Base-by-base conservation (phyloP, 768 basidiomycete species). In the Hypholoma fasciculare region DNA sequence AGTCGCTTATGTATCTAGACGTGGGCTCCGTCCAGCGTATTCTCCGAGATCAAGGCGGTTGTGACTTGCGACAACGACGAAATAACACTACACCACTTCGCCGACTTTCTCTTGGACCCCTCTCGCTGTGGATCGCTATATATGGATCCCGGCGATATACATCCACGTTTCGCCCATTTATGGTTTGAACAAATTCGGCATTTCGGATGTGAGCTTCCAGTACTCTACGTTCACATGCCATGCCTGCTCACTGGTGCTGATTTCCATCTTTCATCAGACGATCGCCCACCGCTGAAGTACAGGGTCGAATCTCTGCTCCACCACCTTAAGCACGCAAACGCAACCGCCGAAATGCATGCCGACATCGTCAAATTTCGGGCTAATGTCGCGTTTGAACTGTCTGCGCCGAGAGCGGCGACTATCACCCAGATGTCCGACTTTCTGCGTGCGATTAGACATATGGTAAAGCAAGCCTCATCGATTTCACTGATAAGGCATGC, bases 381-480 rank as follows among this genome's bases (percentile, higher is more conserved):
- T 4, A 26, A 49, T n/a, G 26, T 49, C 23, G 48, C 48, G 16
- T 49, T 49, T n/a, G 48, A 49, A n/a, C 48, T 49, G 11, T 26
- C 48, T 11, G 7, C 48, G 11, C 48, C 48, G 16, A 12, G n/a
- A 23, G 48, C 23, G 0, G 48, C 30, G 27, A 49, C 48, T 2
- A 26, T 49, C 48, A 30, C 48, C 27, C 48, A 49, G 27, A 49
- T 49, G 48, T 49, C 48, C 27, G 48, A 49, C n/a, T 49, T 49
- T 16, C 23, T 49, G 23, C 23, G 48, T 16, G 48, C 27, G 8
- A 27, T 49, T 16, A 13, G 48, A n/a, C 8, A 27, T 16, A 23
- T 49, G 13, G 48, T 49, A n/a, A 6, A 23, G 48, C 27, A n/a
- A 6, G 26, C 27, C 16, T 30, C 20, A 34, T 34, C 30, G 30